These are phyloP conservation scores for Heteromeles arbutifolia DNA, from an alignment of 306 rosid species.

Conservation along the genomic window DNA sequence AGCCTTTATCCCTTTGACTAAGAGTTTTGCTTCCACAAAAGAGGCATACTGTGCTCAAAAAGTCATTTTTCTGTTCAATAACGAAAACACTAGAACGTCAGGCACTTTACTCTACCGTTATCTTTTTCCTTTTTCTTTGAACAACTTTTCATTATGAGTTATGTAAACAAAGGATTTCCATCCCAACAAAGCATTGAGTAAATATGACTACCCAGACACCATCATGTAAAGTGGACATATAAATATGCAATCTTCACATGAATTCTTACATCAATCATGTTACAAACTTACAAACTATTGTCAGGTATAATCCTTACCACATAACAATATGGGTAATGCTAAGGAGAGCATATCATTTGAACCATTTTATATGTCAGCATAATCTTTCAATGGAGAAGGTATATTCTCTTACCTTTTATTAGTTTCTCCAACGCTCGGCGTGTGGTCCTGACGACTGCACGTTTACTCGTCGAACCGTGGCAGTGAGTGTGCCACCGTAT, in stretches of 20 bases:
- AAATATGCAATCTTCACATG: background rate
- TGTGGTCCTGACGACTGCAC: accelerated
- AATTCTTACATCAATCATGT: background rate
- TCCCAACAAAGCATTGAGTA: conserved; percentile 9
- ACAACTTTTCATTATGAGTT: conserved; percentile 21
- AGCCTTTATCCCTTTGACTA: conserved; percentile 23
- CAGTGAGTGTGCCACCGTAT: too few relatives aligned
- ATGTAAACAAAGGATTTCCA: conserved; percentile 26
- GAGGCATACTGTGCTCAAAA: conserved; percentile 19
- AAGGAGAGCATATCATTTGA: too few relatives aligned
- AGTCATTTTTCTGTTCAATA: conserved; percentile 22
- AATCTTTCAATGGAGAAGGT: too few relatives aligned
- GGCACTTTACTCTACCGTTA: conserved; percentile 9
- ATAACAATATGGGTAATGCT: too few relatives aligned
- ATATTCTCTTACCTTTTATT: too few relatives aligned
- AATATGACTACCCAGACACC: conserved; percentile 7
- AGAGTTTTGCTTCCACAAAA: conserved; percentile 25
- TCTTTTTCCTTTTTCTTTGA: conserved; percentile 31
- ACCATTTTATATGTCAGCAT: too few relatives aligned
- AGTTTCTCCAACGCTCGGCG: accelerated
- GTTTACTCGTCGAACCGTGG: accelerated
- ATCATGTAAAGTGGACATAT: conserved; percentile 1
- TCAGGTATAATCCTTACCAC: background rate
- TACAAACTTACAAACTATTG: background rate
- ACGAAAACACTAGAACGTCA: background rate